Evolutionary conservation across 495 filamentous ascomycete species (phyloP), one percentile per base, ranked within the genome.

Genomic region (Penicillium atrosanguineum): DNA sequence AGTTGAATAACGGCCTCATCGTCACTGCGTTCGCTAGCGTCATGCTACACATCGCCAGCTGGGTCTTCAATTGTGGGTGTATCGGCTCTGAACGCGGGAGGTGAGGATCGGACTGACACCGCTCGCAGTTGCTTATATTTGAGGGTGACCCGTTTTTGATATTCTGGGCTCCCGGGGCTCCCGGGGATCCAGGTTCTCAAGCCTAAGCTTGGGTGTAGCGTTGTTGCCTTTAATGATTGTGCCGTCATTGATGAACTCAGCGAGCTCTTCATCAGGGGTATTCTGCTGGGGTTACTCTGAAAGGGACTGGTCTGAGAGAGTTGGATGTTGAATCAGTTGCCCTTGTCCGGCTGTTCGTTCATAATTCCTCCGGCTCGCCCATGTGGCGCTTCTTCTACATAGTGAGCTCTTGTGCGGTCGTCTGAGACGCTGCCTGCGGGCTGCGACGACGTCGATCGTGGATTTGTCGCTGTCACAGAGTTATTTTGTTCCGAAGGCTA

Each of bases 161-260:
- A 43, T 44, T 43, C 39, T 15, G 41, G 40, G 40, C 38, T 43
- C 18, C 44, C 25, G 15, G 40, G 48, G 28, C n/a, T n/a, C n/a
- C n/a, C n/a, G n/a, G n/a, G n/a, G n/a, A n/a, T 51, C 48, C 39
- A 44, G n/a, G 20, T 44, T 39, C 20, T 51, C 40, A 8, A 26
- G 21, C 40, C 5, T 14, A 8, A 36, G 47, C 37, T 50, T 36
- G 0, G 14, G 47, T 1, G 37, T 28, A 28, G 26, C 41, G 19
- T 50, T 25, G 36, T 8, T 41, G 29, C 41, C 47, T 36, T 50
- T 50, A 23, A 50, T 39, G 1, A 36, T 50, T 7, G 38, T 50
- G 25, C 40, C 25, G 26, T 50, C 38, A 26, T 42, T 41, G 9
- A 26, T 16, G 14, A 50, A 50, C 36, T 42, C 21, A 36, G 47